Evolutionary conservation across 1,284 basidiomycete species (phyloP).

Genomic region (Golubevia pallescens): DNA sequence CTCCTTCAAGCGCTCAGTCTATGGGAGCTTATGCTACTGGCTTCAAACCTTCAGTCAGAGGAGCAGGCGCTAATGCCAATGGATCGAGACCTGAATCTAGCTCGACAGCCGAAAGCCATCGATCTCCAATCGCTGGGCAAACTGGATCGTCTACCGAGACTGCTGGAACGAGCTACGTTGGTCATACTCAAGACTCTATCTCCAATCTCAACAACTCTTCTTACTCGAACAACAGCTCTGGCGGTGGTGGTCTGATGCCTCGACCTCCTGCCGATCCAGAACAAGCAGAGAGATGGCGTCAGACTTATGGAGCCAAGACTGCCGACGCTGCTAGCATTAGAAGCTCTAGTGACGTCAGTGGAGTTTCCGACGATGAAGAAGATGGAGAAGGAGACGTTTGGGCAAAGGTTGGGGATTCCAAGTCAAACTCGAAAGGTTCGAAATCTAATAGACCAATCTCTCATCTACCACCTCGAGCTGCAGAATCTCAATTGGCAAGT

Average conservation of each 20-base stretch:
- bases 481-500: slow-evolving; percentile 23
- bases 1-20: slow-evolving; percentile 17
- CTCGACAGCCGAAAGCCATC: slow-evolving; percentile 17
- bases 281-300: slow-evolving; percentile 25
- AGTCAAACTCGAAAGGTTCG: not conserved
- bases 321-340: slow-evolving; percentile 20
- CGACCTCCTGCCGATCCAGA: slow-evolving; percentile 20
- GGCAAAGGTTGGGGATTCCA: slow-evolving; percentile 32
- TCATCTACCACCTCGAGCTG: slow-evolving; percentile 16
- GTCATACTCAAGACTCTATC: too few species aligned
- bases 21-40: slow-evolving; percentile 27
- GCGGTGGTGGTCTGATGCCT: slow-evolving; percentile 19
- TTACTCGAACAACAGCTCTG: not conserved
- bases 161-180: slow-evolving; percentile 13
- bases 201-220: too few species aligned
- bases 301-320: slow-evolving; percentile 24
- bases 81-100: slow-evolving; percentile 4
- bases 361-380: slow-evolving; percentile 9
- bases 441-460: slow-evolving; percentile 16
- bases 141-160: slow-evolving; percentile 21
- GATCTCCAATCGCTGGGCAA: slow-evolving; percentile 17
- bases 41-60: slow-evolving; percentile 3
- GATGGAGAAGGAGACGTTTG: slow-evolving; percentile 43
- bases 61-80: not conserved
- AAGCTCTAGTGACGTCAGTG: slow-evolving; percentile 18